Evolutionary conservation across 768 basidiomycete species (phyloP), one percentile per base, ranked within the genome.

Genomic region (Hygrophorus russula): DNA sequence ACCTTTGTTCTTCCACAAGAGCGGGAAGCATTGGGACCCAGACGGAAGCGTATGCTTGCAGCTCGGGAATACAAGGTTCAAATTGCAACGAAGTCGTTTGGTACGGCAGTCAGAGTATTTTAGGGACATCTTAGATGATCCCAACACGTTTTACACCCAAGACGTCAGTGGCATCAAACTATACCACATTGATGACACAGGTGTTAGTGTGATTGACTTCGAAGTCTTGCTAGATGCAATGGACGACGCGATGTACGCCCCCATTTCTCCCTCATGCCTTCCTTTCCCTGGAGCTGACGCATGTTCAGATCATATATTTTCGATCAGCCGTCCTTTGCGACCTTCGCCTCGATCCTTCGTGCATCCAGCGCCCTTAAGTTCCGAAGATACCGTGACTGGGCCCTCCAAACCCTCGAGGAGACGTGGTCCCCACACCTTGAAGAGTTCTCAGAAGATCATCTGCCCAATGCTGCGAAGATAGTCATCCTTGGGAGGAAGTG

Each of bases 311-410:
- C 40, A 6, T 57, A 53, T 29, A 42, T 46, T 4, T 40, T 41
- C 36, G n/a, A 49, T 2, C 45, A 48, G 2, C 63, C 62, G 0
- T 44, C 60, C 2, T 62, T 67, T 51, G 33, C 40, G 5, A 44
- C 49, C 2, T 44, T 68, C 12, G 57, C 58, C 2, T 51, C 60
- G 0, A 50, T 68, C 31, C 57, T 69, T 9, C 64, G 65, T 19
- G 64, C 57, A 5, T 53, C 68, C 5, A 58, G 58, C 10, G 46
- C 55, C 5, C 62, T 69, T 18, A 30, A 44, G 4, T 70, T 68
- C 46, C 42, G 42, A 2, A 43, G 45, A 3, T 56, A 60, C 34
- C 53, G 56, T 42, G 44, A 40, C n/a, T 63, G 58, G 46, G 60
- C 64, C 4, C 46, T 57, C 6, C 48, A 52, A 29, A 48, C 46